Evolutionary conservation across 306 rosid genomes (phyloP).

Genomic region (Oemleria cerasiformis): DNA sequence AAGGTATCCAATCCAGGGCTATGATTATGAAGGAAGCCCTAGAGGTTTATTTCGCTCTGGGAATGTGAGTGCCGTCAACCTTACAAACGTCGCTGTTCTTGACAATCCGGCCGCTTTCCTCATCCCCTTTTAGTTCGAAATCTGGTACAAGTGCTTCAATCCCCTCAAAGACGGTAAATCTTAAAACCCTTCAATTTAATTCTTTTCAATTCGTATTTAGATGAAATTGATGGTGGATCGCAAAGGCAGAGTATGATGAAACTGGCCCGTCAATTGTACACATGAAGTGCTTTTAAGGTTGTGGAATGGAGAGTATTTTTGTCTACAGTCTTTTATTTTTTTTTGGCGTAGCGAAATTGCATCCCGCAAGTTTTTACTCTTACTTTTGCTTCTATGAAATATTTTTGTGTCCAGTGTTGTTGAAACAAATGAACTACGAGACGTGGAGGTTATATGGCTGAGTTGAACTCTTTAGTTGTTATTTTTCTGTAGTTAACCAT

Average conservation of each 20-base stretch:
- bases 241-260: slow-evolving; percentile 88
- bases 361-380: slow-evolving; percentile 18
- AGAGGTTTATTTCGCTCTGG: background rate
- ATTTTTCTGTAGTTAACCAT: too few relatives aligned
- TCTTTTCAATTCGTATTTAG: background rate
- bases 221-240: slow-evolving; percentile 77
- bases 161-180: slow-evolving; percentile 42
- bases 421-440: slow-evolving; percentile 29
- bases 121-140: slow-evolving; percentile 44
- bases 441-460: slow-evolving; percentile 30
- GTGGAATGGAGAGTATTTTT: slow-evolving; percentile 9
- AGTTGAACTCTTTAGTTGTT: too few relatives aligned
- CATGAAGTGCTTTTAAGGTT: slow-evolving; percentile 77
- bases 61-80: slow-evolving; percentile 79
- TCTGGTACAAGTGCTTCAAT: slow-evolving; percentile 45
- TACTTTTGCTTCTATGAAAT: slow-evolving; percentile 25
- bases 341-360: slow-evolving; percentile 22
- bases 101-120: slow-evolving; percentile 76
- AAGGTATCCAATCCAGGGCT: slow-evolving; percentile 13
- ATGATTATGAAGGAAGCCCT: background rate
- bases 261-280: slow-evolving; percentile 90
- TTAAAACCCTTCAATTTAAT: background rate
- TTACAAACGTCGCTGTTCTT: slow-evolving; percentile 82
- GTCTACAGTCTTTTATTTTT: slow-evolving; percentile 25
- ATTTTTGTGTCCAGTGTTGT: slow-evolving; percentile 31